Evolutionary conservation across 2,329 filamentous ascomycete species (phyloP).

Genomic region (Scytalidium lignicola): DNA sequence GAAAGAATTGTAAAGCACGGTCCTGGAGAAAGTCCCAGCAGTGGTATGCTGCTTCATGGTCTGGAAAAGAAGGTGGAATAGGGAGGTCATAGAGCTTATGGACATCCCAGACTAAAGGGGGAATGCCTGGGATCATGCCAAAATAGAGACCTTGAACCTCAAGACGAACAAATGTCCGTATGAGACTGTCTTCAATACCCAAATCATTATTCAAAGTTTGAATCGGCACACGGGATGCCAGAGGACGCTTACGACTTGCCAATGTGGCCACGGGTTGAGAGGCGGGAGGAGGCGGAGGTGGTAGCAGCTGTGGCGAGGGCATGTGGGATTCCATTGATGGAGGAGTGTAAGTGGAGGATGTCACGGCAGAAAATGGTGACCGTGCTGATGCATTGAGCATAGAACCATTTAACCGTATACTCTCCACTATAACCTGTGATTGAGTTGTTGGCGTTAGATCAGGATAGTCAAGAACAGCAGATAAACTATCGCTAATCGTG

Average conservation of each 20-base stretch:
- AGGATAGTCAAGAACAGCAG: no score
- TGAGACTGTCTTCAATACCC: slow-evolving; percentile 22
- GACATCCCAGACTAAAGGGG: slow-evolving; percentile 23
- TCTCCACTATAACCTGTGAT: no score
- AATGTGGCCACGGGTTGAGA: not conserved
- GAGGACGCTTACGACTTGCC: slow-evolving; percentile 13
- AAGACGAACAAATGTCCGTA: slow-evolving; percentile 22
- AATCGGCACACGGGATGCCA: slow-evolving; percentile 14
- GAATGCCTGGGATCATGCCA: slow-evolving; percentile 19
- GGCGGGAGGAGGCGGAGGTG: slow-evolving; percentile 1
- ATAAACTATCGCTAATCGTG: no score
- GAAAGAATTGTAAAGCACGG: slow-evolving; percentile 21
- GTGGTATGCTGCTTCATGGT: slow-evolving; percentile 18
- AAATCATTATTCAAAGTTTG: slow-evolving; percentile 20
- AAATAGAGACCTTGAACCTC: slow-evolving; percentile 23
- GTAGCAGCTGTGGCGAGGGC: slow-evolving; percentile 1
- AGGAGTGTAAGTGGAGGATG: slow-evolving; percentile 8
- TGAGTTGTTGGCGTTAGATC: no score
- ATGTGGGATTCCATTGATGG: slow-evolving; percentile 8
- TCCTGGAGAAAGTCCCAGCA: slow-evolving; percentile 27
- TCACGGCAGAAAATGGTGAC: slow-evolving; percentile 6
- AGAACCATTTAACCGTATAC: not conserved
- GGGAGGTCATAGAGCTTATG: slow-evolving; percentile 19
- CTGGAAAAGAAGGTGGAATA: slow-evolving; percentile 19
- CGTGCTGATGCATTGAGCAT: not conserved